Evolutionary conservation across 2,329 filamentous ascomycete species (phyloP), one percentile per base, ranked within the genome.

Genomic region (Alternaria consortialis): DNA sequence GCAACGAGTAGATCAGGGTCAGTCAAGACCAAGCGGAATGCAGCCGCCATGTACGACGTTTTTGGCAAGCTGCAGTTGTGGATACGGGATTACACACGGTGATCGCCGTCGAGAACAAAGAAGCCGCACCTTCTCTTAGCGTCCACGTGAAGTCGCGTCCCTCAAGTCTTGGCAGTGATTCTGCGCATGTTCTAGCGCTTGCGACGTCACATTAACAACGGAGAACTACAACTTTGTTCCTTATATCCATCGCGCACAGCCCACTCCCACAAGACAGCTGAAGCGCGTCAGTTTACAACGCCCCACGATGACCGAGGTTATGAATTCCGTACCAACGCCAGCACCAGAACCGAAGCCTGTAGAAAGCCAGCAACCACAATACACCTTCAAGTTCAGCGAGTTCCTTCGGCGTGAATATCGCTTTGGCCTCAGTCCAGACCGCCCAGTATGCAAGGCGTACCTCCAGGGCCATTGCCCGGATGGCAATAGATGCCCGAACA

Each of bases 361-460:
- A n/a, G 69, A 73, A 29, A 50, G 66, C 27, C 64, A 64, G 8
- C 70, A 69, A 42, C 61, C 76, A 13, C 78, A 64, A 68, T 91
- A 92, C 82, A 87, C 83, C 70, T 97, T 97, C 84, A 87, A 87
- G 78, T 97, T 97, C 85, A 90, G 88, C 32, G 90, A 92, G 47
- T 97, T 97, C 82, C 88, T 97, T 37, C 90, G 90, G 67, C 84
- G 88, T 63, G 93, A 91, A 68, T 93, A 95, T 80, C 89, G 93
- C 65, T 94, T 96, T 80, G 91, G 91, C 66, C 89, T 97, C 53
- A 88, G 92, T 23, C 87, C 90, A 37, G 70, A 79, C 47, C 79
- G 82, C 0, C 92, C 94, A 43, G 84, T 91, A 75, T 98, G 95
- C 84, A 92, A 91, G 76, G 90, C 93, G 62, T 97, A 93, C 82